Percentiles rank a stretch among this genome's conserved stretches.
Evolutionary conservation across 2,329 filamentous ascomycete genomes (phyloP).

Genomic region (Cordyceps tenuipes): DNA sequence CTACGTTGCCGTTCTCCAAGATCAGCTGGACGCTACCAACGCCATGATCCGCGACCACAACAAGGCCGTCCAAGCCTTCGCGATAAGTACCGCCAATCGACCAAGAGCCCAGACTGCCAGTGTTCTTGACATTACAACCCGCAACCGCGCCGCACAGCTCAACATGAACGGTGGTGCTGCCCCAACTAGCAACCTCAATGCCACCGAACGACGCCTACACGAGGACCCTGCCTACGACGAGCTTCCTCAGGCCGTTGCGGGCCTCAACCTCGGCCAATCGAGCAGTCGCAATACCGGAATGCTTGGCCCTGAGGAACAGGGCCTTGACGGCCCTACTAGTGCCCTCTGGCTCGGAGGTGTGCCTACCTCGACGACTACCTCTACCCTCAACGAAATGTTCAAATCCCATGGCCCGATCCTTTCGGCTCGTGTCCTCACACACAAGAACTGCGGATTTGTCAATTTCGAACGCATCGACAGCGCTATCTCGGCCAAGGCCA

Average conservation of each 20-base stretch:
- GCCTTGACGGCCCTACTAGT: slow-evolving; percentile 80
- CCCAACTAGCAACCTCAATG: slow-evolving; percentile 66
- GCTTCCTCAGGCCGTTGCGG: slow-evolving; percentile 72
- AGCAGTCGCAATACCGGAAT: slow-evolving; percentile 59
- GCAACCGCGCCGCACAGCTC: slow-evolving; percentile 57
- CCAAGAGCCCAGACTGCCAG: slow-evolving; percentile 88
- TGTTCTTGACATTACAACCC: slow-evolving; percentile 67
- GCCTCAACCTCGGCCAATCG: slow-evolving; percentile 62
- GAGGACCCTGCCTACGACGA: slow-evolving; percentile 75
- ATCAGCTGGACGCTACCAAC: slow-evolving; percentile 55
- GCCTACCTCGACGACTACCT: slow-evolving; percentile 91
- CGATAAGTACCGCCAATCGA: slow-evolving; percentile 64
- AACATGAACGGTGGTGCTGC: slow-evolving; percentile 62
- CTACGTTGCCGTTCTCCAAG: slow-evolving; percentile 53
- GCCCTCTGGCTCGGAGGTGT: slow-evolving; percentile 97
- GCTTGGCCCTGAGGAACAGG: slow-evolving; percentile 67
- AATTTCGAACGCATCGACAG: slow-evolving; percentile 92
- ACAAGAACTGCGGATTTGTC: slow-evolving; percentile 98
- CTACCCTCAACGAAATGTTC: slow-evolving; percentile 91
- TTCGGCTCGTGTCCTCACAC: slow-evolving; percentile 85
- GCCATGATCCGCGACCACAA: slow-evolving; percentile 83
- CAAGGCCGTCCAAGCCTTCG: slow-evolving; percentile 84
- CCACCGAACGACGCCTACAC: slow-evolving; percentile 63
- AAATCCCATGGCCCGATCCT: slow-evolving; percentile 85
- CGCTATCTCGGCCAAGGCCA: slow-evolving; percentile 77